Conservation (phyloP, 140 eudicot genomes). For the Flaveria floridana region DNA sequence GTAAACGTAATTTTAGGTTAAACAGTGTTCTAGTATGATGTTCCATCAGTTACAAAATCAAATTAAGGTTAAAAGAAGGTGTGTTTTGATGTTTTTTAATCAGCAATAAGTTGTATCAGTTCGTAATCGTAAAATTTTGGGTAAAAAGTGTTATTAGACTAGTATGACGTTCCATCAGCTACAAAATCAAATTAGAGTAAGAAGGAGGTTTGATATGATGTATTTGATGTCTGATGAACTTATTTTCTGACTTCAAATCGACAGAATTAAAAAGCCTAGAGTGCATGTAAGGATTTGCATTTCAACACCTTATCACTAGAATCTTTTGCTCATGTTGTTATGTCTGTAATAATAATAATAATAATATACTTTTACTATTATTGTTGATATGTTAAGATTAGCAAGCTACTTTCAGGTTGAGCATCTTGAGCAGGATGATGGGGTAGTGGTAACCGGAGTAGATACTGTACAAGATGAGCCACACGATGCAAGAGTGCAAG, state of each 20-base stretch:
- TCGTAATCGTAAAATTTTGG: not conserved
- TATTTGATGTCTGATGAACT: not conserved
- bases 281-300: not conserved
- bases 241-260: slow-evolving; percentile 7
- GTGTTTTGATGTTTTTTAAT: not conserved
- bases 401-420: slow-evolving; percentile 47
- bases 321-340: not conserved
- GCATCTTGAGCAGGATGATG: slow-evolving; percentile 44
- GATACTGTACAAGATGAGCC: slow-evolving; percentile 42
- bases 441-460: slow-evolving; percentile 48
- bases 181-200: not conserved
- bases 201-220: not conserved
- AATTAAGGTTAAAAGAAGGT: not conserved
- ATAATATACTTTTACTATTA: slow-evolving; percentile 6
- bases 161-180: not conserved
- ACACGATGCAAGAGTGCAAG: slow-evolving; percentile 42
- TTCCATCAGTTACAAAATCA: not conserved
- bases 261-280: not conserved
- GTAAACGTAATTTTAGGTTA: too few relatives aligned
- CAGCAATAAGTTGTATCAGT: not conserved
- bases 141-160: not conserved
- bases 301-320: not conserved
- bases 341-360: not conserved
- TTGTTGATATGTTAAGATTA: slow-evolving; percentile 24
- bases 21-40: not conserved